Percentiles rank a stretch among this genome's conserved stretches.
Evolutionary conservation across 129 eudicot genomes (phyloP).

Genomic region (Flaveria brownii): DNA sequence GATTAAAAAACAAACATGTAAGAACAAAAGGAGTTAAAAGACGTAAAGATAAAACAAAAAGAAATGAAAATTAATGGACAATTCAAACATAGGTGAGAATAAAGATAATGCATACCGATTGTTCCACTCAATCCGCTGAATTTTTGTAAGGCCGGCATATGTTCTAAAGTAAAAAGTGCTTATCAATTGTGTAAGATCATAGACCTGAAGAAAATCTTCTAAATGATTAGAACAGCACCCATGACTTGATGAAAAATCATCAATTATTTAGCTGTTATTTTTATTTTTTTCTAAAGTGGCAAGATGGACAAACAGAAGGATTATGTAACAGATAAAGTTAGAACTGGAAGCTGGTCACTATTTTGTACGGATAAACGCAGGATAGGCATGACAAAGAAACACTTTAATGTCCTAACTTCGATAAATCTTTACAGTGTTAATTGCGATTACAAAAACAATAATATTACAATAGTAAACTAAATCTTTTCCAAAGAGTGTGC

Average conservation of each 20-base stretch:
- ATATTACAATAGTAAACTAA: neutral
- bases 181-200: conserved; percentile 72
- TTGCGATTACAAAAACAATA: neutral
- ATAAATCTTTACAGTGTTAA: neutral
- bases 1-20: neutral
- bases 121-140: conserved; percentile 87
- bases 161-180: conserved; percentile 73
- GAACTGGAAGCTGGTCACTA: neutral
- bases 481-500: neutral
- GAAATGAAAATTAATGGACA: neutral
- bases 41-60: conserved; percentile 26
- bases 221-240: conserved; percentile 21
- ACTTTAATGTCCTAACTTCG: neutral
- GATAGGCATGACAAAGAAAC: neutral
- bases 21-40: neutral
- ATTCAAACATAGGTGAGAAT: conserved; percentile 7
- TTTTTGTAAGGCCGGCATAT: conserved; percentile 68
- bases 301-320: neutral
- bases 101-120: conserved; percentile 52
- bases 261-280: neutral
- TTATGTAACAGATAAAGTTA: neutral
- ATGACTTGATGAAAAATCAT: conserved; percentile 1
- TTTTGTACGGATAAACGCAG: neutral
- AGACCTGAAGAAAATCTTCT: conserved; percentile 53
- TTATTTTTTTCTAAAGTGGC: neutral